Evolutionary conservation across 1,284 basidiomycete species (phyloP), one percentile per base, ranked within the genome.

Genomic region (Naganishia sp.): DNA sequence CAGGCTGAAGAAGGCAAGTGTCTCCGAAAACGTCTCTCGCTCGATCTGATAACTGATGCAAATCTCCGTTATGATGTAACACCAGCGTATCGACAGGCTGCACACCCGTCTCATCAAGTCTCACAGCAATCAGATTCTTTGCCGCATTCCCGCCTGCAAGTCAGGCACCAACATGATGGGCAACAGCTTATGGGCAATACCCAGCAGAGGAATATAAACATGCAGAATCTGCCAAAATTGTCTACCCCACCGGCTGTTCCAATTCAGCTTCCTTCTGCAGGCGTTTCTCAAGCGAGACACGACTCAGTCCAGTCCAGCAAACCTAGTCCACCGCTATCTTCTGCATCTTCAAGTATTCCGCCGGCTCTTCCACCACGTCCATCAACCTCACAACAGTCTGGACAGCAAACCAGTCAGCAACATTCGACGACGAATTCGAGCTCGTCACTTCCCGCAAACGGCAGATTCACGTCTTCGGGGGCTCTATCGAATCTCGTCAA

Each of bases 181-280:
- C 31, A 31, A 36, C 57, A 28, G 28, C 28, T 28, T 28, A 28
- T 28, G 28, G 28, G 28, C 28, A 28, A 28, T 28, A 28, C 28
- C 5, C 28, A 28, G 16, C 57, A 48, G 13, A 60, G 39, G 18
- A 50, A 25, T 25, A 42, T 18, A 45, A 60, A 60, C 42, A 10
- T 60, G 46, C 46, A 50, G 7, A 60, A 50, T 42, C 36, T 60
- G 31, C 57, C 57, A 39, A 60, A 36, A 46, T 25, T 60, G n/a
- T 23, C 57, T 10, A 60, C 57, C 18, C 57, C 57, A 15, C 33
- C 57, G 15, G 42, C 46, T 18, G 42, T 60, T 10, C 45, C 57
- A 28, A 28, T 28, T 25, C n/a, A 45, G n/a, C 33, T 49, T 10
- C 44, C 48, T n/a, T 33, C 57, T 4, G n/a, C 57, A 46, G 13